phyloP scores from a whole-genome alignment of 306 rosid species.

The Sphenostylis stenocarpa region DNA sequence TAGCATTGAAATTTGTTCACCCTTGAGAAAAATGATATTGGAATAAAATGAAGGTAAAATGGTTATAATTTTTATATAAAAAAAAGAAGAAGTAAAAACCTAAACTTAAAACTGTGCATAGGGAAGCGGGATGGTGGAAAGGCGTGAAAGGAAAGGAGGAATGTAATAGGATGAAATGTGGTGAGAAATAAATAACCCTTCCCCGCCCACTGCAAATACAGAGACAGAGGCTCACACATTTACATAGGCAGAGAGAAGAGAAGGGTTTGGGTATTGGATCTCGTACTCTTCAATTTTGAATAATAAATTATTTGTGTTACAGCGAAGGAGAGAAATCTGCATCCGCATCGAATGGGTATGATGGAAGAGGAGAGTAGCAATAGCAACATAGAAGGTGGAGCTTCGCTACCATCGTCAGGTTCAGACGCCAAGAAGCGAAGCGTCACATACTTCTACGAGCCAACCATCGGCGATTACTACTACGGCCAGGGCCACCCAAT shows the following conservation, averaged over 20 bases:
- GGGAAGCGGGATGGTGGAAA: not conserved
- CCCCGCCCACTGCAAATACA: not conserved
- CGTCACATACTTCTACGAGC: conserved; percentile 80
- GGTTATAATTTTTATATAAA: too few relatives aligned
- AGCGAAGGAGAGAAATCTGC: not conserved
- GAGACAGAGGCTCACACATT: not conserved
- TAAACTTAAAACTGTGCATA: too few relatives aligned
- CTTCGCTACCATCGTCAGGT: conserved; percentile 60
- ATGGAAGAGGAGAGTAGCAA: conserved; percentile 36
- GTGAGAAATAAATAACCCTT: not conserved
- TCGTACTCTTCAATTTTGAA: not conserved
- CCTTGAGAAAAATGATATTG: too few relatives aligned
- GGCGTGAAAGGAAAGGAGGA: not conserved
- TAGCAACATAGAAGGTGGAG: conserved; percentile 36
- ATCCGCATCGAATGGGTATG: not conserved
- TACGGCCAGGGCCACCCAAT: conserved; percentile 87
- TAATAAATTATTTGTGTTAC: too few relatives aligned
- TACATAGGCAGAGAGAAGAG: not conserved
- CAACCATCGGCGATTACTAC: conserved; percentile 74
- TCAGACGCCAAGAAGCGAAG: conserved; percentile 62
- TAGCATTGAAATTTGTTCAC: too few relatives aligned
- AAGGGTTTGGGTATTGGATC: conserved; percentile 22
- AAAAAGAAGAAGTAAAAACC: too few relatives aligned
- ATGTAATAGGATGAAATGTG: not conserved
- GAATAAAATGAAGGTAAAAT: too few relatives aligned